Base-by-base conservation (phyloP, 495 filamentous ascomycete genomes). In the Haplographium delicatum region DNA sequence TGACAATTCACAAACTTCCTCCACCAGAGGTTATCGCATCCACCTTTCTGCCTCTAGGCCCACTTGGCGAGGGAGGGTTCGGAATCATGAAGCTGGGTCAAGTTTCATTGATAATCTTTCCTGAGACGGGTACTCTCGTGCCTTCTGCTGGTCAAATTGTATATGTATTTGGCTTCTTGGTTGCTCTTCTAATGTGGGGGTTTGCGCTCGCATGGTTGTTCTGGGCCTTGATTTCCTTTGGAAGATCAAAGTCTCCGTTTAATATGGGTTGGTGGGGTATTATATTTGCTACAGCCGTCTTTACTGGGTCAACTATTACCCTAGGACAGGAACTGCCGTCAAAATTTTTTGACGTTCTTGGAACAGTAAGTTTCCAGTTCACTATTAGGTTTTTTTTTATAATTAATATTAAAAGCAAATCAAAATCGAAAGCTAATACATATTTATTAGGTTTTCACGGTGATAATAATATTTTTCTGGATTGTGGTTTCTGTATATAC, bases 181-280 rank as follows among this genome's bases (percentile, higher is more conserved):
- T 73, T 3, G 78, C 62, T 1, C 56, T 85, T 19, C 65, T 82
- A n/a, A 51, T 85, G 35, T 84, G 81, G 82, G 69, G 73, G 0
- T 82, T 81, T 52, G 79, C 64, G 0, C 58, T 84, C 2, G 71
- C 80, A 0, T 85, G 82, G 81, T 64, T 84, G 1, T 72, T 76
- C 56, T 75, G 83, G 41, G 82, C 80, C 10, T 45, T 73, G 42
- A 57, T 66, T 13, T 68, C 60, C 26, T 39, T 46, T 26, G 30
- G 34, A 10, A 34, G 46, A 37, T 30, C 33, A 30, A 51, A 51
- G 25, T 60, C 47, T 19, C 78, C 80, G 0, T 83, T 84, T 60
- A 83, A 83, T 44, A 76, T 82, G 56, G 81, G 80, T 3, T 83
- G 80, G 79, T 85, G 81, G 81, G 72, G 73, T 4, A 81, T 84